These are phyloP conservation scores for Boletus subcaerulescens DNA, from an alignment of 768 basidiomycete species.

Conservation along the genomic window DNA sequence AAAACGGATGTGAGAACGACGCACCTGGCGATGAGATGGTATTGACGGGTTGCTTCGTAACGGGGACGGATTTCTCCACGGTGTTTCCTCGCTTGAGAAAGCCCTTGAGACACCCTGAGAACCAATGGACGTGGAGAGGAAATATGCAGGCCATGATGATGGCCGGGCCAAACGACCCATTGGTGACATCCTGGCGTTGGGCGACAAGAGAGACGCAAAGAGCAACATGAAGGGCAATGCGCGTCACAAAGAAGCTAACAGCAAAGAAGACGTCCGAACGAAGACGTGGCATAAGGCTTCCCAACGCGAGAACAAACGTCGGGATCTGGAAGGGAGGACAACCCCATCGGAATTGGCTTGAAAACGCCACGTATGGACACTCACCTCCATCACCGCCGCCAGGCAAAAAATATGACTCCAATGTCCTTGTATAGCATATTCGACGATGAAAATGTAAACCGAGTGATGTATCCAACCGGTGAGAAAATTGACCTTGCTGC, in stretches of 20 bases:
- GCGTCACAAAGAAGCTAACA: conserved; percentile 46
- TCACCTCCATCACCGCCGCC: conserved; percentile 47
- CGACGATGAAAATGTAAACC: conserved; percentile 41
- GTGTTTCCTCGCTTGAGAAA: conserved; percentile 36
- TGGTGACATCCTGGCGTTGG: conserved; percentile 29
- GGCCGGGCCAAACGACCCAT: conserved; percentile 39
- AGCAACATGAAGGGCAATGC: conserved; percentile 45
- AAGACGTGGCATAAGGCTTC: conserved; percentile 40
- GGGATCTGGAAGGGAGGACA: conserved; percentile 38
- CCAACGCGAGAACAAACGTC: conserved; percentile 50
- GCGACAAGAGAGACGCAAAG: conserved; percentile 33
- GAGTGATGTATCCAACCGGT: conserved; percentile 57
- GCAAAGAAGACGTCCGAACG: conserved; percentile 53
- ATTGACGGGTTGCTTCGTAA: conserved; percentile 1
- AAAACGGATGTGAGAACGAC: neutral
- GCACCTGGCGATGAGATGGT: conserved; percentile 7
- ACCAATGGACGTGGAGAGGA: conserved; percentile 54
- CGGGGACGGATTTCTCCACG: neutral
- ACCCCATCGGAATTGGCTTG: neutral
- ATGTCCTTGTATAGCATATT: conserved; percentile 33
- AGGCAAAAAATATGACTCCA: conserved; percentile 46
- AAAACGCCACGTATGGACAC: neutral
- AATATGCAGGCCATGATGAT: conserved; percentile 40
- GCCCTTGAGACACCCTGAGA: conserved; percentile 47
- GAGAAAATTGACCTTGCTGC: conserved; percentile 43